Evolutionary conservation across 306 rosid genomes (phyloP).

Genomic region (cucumber (Cucumis sativus)): DNA sequence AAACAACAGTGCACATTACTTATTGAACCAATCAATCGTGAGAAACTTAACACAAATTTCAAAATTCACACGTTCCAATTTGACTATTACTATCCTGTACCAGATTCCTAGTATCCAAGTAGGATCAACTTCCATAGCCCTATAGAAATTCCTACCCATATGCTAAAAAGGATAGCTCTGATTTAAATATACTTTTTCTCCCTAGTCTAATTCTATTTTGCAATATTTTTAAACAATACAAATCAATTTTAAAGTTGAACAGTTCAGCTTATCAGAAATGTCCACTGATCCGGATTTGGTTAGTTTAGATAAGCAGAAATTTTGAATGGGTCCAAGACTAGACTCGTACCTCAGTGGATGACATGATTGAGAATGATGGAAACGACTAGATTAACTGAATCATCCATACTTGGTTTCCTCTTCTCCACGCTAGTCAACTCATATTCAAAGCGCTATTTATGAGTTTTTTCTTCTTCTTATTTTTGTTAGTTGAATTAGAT

Average conservation of each 20-base stretch:
- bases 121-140: not conserved
- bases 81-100: not conserved
- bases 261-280: not conserved
- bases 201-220: not conserved
- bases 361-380: constrained; percentile 7
- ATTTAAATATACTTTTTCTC: not conserved
- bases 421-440: not conserved
- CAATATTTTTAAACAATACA: not conserved
- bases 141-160: not conserved
- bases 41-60: not conserved
- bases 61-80: not conserved
- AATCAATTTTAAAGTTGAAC: not conserved
- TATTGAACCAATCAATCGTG: not conserved
- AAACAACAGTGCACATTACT: not conserved
- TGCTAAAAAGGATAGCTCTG: not conserved
- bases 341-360: not conserved
- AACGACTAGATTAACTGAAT: constrained; percentile 5
- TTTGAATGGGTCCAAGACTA: not conserved
- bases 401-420: not conserved
- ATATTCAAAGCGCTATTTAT: not conserved
- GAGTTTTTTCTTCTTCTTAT: too few relatives aligned
- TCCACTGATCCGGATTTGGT: not conserved
- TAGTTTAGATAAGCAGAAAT: not conserved
- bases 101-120: not conserved
- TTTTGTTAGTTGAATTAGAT: too few relatives aligned